Base-by-base conservation (phyloP, 2,329 filamentous ascomycete genomes). In the Claviceps lovelessii region DNA sequence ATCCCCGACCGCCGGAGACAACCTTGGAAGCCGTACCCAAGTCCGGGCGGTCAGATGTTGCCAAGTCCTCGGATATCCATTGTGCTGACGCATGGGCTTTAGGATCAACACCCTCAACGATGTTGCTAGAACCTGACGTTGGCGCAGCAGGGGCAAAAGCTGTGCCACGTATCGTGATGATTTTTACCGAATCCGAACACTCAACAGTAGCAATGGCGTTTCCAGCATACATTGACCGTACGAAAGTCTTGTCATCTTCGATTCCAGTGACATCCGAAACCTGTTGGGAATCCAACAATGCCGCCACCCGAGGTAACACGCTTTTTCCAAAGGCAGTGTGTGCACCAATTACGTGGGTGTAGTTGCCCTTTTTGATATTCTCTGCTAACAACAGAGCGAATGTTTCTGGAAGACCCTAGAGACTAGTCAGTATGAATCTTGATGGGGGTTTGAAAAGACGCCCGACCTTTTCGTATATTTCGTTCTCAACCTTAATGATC, bases 241-340 rank as follows among this genome's bases (percentile, higher is more conserved):
- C 86, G 65, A 98, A 98, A 13, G 89, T 96, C 69, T 91, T 90
- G 70, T 95, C 90, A 70, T 81, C 81, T 71, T 96, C 83, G 66
- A 98, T 86, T 1, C 73, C 77, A 19, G 84, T 96, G 61, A 97
- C 87, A 68, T 98, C 93, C 48, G 90, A 95, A 58, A 98, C 83
- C 68, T 95, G 90, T 73, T 96, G 90, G 41, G 85, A 83, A 69
- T 98, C 93, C 56, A 98, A 78, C 55, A 98, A 75, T 23, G 93
- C 93, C 23, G 93, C 89, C 17, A 96, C 87, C 58, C 93, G 84
- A 44, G 93, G 93, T 72, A 98, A 77, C 49, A 98, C 71, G 70
- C 86, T 94, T 81, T 98, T 98, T 65, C 93, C 93, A 72, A 98
- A 98, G 1, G 93, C 90, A 29, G 90, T 93, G 74, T 97, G 90